Evolutionary conservation across 1,284 basidiomycete genomes (phyloP).

Genomic region (Exobasidium rhododendri): DNA sequence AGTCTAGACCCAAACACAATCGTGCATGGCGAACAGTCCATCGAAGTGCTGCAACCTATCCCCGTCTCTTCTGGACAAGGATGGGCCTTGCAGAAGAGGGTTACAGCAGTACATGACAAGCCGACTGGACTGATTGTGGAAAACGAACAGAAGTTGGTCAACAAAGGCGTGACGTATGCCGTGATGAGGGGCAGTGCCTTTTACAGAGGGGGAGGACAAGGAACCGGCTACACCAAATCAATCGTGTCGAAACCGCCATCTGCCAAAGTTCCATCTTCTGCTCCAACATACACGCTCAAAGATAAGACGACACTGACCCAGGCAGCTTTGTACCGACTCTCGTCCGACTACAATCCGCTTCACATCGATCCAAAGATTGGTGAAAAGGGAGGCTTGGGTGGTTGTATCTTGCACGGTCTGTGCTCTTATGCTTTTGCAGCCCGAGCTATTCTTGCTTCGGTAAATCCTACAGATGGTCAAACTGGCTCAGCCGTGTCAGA

Average conservation of each 20-base stretch:
- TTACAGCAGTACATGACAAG: conserved; percentile 41
- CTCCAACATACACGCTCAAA: conserved; percentile 25
- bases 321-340: conserved; percentile 49
- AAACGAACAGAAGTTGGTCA: conserved; percentile 34
- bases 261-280: conserved; percentile 27
- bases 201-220: conserved; percentile 44
- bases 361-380: conserved; percentile 40
- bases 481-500: conserved; percentile 18
- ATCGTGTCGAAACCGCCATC: conserved; percentile 26
- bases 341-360: conserved; percentile 46
- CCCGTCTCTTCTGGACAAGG: conserved; percentile 40
- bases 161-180: conserved; percentile 30
- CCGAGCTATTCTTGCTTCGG: conserved; percentile 37
- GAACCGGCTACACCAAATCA: conserved; percentile 35
- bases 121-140: conserved; percentile 41
- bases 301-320: conserved; percentile 33
- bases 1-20: conserved; percentile 53
- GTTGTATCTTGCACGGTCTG: conserved; percentile 47
- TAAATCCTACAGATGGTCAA: conserved; percentile 31
- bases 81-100: conserved; percentile 43
- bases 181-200: conserved; percentile 38
- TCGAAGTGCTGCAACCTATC: conserved; percentile 51
- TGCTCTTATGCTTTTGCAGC: conserved; percentile 41
- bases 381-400: conserved; percentile 35
- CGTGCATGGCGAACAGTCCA: conserved; percentile 56